Evolutionary conservation across 2,329 filamentous ascomycete species (phyloP).

Genomic region (Talaromyces funiculosus): DNA sequence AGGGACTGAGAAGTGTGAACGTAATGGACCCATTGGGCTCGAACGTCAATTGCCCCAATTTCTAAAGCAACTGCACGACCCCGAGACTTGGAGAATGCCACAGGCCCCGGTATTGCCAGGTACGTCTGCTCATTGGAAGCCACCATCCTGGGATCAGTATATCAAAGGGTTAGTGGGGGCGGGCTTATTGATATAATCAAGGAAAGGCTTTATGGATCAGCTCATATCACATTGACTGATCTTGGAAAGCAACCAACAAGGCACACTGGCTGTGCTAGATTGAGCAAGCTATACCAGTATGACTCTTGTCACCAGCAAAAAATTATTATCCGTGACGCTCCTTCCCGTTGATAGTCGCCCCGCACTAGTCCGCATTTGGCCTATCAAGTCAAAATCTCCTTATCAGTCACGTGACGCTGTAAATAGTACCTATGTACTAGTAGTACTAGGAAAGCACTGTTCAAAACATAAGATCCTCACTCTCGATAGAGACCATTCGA

Average conservation of each 20-base stretch:
- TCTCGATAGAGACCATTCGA: background rate
- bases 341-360: conserved; percentile 9
- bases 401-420: conserved; percentile 12
- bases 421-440: background rate
- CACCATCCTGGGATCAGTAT: conserved; percentile 27
- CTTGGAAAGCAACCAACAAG: background rate
- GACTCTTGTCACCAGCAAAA: conserved; percentile 9
- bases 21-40: conserved; percentile 56
- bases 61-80: conserved; percentile 38
- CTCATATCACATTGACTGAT: conserved; percentile 4
- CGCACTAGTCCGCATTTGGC: conserved; percentile 13
- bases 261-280: background rate
- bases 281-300: background rate
- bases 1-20: conserved; percentile 53
- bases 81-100: conserved; percentile 44
- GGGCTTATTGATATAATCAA: background rate
- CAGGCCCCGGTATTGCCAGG: conserved; percentile 36
- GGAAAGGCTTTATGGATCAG: background rate
- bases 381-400: conserved; percentile 11
- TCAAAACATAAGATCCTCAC: background rate
- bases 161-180: background rate
- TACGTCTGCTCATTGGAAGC: conserved; percentile 26
- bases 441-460: background rate
- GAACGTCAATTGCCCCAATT: conserved; percentile 40
- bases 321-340: conserved; percentile 9